Evolutionary conservation across 192 early-diverging fungal genomes (phyloP).

Genomic region (Allomyces macrogynus): DNA sequence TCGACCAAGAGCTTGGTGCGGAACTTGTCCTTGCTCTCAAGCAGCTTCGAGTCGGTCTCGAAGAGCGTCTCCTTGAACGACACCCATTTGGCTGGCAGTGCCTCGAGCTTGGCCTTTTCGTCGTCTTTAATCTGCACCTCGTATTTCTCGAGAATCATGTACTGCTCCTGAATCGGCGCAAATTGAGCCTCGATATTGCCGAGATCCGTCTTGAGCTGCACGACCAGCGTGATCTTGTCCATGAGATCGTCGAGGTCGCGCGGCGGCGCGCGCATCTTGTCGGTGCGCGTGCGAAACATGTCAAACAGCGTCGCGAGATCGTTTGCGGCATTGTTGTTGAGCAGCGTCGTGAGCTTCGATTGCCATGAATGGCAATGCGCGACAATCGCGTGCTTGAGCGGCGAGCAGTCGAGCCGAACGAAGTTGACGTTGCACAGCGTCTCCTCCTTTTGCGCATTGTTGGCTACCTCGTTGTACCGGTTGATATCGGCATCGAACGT

Average conservation of each 20-base stretch:
- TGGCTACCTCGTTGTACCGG: constrained; percentile 44
- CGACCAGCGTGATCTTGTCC: constrained; percentile 56
- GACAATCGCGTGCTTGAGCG: constrained; percentile 37
- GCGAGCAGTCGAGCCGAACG: constrained; percentile 33
- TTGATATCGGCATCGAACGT: constrained; percentile 48
- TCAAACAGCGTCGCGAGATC: constrained; percentile 23
- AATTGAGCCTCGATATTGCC: constrained; percentile 64
- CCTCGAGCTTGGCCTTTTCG: constrained; percentile 64
- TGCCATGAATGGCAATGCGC: constrained; percentile 40
- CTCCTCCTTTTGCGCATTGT: constrained; percentile 47
- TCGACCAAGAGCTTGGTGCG: constrained; percentile 87
- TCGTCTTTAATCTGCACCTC: constrained; percentile 59
- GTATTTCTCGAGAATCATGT: constrained; percentile 78
- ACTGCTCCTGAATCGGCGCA: constrained; percentile 83
- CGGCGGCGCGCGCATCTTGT: background rate
- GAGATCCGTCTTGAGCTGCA: constrained; percentile 65
- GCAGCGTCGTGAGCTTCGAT: constrained; percentile 34
- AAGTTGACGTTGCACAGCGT: constrained; percentile 45
- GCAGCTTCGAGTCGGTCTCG: constrained; percentile 69
- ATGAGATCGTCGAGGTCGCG: constrained; percentile 3
- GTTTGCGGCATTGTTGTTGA: constrained; percentile 32
- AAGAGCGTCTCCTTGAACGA: constrained; percentile 81
- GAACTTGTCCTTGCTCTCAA: constrained; percentile 53
- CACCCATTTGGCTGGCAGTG: constrained; percentile 57
- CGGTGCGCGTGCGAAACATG: constrained; percentile 11